Evolutionary conservation across 1,139 yeast genomes (phyloP).

Genomic region (Diutina sp.): DNA sequence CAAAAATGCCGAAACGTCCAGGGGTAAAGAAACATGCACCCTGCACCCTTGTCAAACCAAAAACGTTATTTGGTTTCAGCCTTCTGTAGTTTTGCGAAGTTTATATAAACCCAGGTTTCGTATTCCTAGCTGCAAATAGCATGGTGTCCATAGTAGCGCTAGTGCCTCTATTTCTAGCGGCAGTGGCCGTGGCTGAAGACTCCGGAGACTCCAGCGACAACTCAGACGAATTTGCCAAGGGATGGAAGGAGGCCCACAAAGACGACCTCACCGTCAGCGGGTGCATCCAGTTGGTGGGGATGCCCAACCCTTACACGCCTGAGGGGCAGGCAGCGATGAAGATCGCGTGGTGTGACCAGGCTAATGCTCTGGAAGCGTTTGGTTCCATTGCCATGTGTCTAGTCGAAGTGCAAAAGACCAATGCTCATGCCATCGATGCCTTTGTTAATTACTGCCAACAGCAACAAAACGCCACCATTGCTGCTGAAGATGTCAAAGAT

Average conservation of each 20-base stretch:
- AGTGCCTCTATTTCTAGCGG: not conserved
- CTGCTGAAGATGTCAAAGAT: not conserved
- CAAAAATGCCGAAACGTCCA: no score
- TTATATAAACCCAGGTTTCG: no score
- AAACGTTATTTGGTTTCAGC: no score
- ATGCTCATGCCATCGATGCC: not conserved
- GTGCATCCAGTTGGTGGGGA: not conserved
- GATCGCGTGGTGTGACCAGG: not conserved
- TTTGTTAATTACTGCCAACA: not conserved
- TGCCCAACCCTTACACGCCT: not conserved
- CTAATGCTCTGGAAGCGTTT: not conserved
- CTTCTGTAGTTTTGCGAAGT: no score
- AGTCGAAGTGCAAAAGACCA: not conserved
- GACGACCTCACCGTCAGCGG: not conserved
- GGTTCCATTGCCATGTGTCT: not conserved
- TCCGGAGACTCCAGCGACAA: not conserved
- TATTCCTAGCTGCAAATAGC: no score
- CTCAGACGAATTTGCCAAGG: not conserved
- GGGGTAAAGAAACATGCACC: no score
- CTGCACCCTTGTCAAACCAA: no score
- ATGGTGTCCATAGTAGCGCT: not conserved
- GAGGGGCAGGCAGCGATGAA: not conserved
- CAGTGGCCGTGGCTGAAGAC: not conserved
- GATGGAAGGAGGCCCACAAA: not conserved
- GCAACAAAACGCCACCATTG: not conserved